Evolutionary conservation across 2,329 filamentous ascomycete species (phyloP).

Genomic region (Exophiala oligosperma): DNA sequence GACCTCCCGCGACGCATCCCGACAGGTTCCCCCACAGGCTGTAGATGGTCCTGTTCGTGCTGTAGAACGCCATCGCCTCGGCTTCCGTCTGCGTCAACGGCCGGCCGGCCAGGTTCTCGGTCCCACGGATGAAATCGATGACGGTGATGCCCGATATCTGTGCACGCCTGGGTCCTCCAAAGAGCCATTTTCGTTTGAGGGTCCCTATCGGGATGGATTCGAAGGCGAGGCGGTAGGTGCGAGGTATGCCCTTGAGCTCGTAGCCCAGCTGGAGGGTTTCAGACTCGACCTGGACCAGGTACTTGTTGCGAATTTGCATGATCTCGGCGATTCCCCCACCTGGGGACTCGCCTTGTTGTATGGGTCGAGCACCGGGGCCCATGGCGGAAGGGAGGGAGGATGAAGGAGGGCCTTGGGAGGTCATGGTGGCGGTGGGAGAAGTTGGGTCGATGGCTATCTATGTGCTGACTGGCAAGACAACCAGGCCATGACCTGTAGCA

Average conservation of each 20-base stretch:
- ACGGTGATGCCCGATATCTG: constrained; percentile 14
- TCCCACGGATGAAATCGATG: constrained; percentile 24
- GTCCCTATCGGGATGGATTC: constrained; percentile 24
- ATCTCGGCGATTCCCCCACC: constrained; percentile 15
- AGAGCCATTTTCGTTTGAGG: constrained; percentile 22
- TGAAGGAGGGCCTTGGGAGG: constrained; percentile 15
- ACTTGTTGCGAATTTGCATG: constrained; percentile 21
- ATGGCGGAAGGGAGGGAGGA: constrained; percentile 25
- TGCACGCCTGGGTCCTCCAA: constrained; percentile 19
- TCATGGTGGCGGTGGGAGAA: constrained; percentile 11
- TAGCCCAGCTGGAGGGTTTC: constrained; percentile 23
- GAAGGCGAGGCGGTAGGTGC: constrained; percentile 23
- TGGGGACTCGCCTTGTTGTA: constrained; percentile 16
- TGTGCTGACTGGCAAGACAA: neutral
- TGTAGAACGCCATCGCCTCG: constrained; percentile 25
- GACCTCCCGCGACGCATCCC: constrained; percentile 8
- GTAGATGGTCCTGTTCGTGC: constrained; percentile 19
- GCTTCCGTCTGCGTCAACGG: constrained; percentile 26
- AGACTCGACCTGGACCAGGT: constrained; percentile 18
- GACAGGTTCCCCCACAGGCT: constrained; percentile 9
- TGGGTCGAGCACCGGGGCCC: constrained; percentile 27
- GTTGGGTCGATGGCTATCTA: neutral
- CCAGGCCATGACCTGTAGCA: neutral
- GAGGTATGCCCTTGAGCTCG: constrained; percentile 20
- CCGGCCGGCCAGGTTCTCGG: constrained; percentile 20